Base-by-base conservation (phyloP, 805 yeast species). In the Blastobotrys americana region DNA sequence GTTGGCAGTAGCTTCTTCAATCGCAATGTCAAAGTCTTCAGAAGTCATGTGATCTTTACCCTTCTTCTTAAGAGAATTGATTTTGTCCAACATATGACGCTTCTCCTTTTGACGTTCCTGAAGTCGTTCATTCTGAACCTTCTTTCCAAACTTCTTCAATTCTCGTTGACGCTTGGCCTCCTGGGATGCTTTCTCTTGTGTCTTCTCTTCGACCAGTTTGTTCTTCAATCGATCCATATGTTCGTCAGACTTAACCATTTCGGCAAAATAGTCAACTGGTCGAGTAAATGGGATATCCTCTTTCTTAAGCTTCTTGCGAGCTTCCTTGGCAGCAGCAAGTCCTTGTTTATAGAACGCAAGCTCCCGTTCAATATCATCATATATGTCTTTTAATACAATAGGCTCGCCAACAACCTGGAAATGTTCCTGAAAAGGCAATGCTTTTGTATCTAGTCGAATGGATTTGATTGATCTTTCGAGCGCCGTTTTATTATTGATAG, bases 211-310 rank as follows among this genome's bases (percentile, higher is more conserved):
- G 37, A 88, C 72, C 55, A 90, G 73, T 66, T 85, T 87, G 58
- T 72, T 69, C 72, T 86, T 88, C 60, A 93, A 75, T 67, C 79
- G 85, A 60, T 87, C 96, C 98, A 93, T 93, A 66, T 93, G 99
- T 64, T 87, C 96, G 65, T 93, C 98, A 44, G 89, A 82, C 70
- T 93, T 93, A 48, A 88, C 85, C 98, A 93, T 93, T 68, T 93
- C 98, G 16, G 98, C 99, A 69, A 93, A 93, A 65, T 86, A 93
- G 63, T 93, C 98, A 58, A 77, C 69, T 31, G 99, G 99, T 65
- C 98, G 78, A 22, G 94, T 73, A 64, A 93, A 93, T 48, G 96
- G 87, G 25, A 90, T 79, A 59, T 82, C 81, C 53, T 84, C 73
- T 58, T 79, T 79, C 41, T 53, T 53, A 45, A 79, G 67, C 35